Evolutionary conservation across 2,329 filamentous ascomycete genomes (phyloP).

Genomic region (Trichoderma harzianum): DNA sequence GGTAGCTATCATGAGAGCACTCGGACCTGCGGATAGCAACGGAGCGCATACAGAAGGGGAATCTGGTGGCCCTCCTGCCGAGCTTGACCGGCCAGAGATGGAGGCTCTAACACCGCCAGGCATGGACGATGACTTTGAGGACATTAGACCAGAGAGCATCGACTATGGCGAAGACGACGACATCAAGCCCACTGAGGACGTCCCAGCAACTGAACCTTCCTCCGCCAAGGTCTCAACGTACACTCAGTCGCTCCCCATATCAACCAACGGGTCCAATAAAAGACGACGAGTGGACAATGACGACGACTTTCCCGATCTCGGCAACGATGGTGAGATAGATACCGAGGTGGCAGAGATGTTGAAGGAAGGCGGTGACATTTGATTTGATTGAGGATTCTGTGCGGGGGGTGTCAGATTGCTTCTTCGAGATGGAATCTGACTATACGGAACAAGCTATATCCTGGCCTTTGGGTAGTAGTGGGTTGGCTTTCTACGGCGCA

Average conservation of each 20-base stretch:
- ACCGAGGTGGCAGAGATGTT: conserved; percentile 56
- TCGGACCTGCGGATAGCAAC: conserved; percentile 58
- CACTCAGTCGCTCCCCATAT: conserved; percentile 45
- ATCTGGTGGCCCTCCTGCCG: conserved; percentile 47
- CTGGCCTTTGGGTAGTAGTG: background rate
- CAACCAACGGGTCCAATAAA: conserved; percentile 54
- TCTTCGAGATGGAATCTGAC: background rate
- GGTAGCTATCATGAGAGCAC: conserved; percentile 81
- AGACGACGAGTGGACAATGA: conserved; percentile 51
- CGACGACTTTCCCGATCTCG: conserved; percentile 53
- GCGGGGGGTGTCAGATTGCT: background rate
- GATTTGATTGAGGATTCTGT: background rate
- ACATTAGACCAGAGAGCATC: background rate
- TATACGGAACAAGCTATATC: background rate
- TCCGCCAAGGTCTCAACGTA: conserved; percentile 43
- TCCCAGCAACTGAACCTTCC: conserved; percentile 25
- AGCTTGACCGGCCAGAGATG: conserved; percentile 72
- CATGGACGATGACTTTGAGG: conserved; percentile 41
- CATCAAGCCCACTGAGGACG: conserved; percentile 20
- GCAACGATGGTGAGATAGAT: conserved; percentile 53
- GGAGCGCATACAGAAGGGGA: conserved; percentile 46
- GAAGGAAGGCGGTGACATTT: conserved; percentile 31
- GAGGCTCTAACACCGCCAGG: conserved; percentile 84
- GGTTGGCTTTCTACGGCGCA: background rate
- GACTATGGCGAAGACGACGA: conserved; percentile 19